These are phyloP conservation scores for Eucalyptus cladocalyx DNA, from an alignment of 345 rosid genomes.

Conservation along the genomic window DNA sequence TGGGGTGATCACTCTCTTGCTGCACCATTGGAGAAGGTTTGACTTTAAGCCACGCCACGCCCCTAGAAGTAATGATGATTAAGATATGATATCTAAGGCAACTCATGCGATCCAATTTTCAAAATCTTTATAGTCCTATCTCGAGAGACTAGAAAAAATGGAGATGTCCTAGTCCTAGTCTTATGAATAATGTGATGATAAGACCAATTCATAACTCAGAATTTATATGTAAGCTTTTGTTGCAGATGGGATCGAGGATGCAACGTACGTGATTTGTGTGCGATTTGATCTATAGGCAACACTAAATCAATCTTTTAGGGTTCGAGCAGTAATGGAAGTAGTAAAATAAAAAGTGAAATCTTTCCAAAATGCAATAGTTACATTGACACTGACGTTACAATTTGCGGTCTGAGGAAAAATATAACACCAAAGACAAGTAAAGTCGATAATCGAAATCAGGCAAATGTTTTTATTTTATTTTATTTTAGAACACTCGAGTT, in stretches of 20 bases:
- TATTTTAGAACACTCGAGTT: background rate
- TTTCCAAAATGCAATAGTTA: background rate
- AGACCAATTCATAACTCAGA: background rate
- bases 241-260: background rate
- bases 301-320: background rate
- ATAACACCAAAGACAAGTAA: background rate
- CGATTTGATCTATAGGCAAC: background rate
- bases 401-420: background rate
- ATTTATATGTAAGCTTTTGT: background rate
- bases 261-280: background rate
- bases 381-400: background rate
- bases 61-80: background rate
- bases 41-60: background rate
- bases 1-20: background rate
- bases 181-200: background rate
- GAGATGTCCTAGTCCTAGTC: background rate
- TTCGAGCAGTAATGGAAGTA: background rate
- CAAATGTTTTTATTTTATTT: too few relatives aligned
- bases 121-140: background rate
- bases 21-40: background rate
- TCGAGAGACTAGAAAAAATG: rapidly evolving
- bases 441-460: background rate
- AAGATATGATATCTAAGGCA: background rate
- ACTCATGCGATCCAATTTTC: background rate
- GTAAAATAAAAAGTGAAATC: background rate